A percentile compares a stretch with the other conserved stretches of the same genome.
phyloP scores from a whole-genome alignment of 2,329 filamentous ascomycete species.

The Colletotrichum sp. region DNA sequence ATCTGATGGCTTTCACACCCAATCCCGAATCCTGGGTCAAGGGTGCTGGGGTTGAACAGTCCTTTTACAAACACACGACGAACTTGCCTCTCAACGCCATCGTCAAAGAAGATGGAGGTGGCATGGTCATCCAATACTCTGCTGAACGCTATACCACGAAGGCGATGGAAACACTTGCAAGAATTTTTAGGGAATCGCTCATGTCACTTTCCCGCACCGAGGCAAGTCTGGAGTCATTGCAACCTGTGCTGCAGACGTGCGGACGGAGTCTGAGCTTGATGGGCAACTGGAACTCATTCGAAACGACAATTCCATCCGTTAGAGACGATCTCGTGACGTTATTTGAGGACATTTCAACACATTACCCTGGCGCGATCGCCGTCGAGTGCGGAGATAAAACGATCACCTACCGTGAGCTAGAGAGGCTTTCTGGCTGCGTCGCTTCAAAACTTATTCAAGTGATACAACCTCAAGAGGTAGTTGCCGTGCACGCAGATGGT shows the following conservation, averaged over 20 bases:
- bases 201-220: background rate
- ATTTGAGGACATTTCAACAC: background rate
- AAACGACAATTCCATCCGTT: background rate
- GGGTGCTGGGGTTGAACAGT: background rate
- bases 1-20: background rate
- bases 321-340: background rate
- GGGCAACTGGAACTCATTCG: background rate
- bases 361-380: background rate
- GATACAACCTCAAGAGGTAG: slow-evolving; percentile 28
- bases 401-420: background rate
- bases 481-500: slow-evolving; percentile 36
- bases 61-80: background rate
- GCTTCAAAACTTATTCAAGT: background rate
- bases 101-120: background rate
- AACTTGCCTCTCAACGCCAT: background rate
- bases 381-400: background rate
- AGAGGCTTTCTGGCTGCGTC: background rate
- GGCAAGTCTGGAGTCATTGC: background rate
- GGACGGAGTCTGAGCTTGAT: background rate
- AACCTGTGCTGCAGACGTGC: background rate
- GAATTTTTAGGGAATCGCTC: background rate
- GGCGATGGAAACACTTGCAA: background rate
- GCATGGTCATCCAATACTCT: background rate
- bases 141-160: background rate
- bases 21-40: background rate